Evolutionary conservation across 805 yeast species (phyloP).

Genomic region (Candida ipomoeae): DNA sequence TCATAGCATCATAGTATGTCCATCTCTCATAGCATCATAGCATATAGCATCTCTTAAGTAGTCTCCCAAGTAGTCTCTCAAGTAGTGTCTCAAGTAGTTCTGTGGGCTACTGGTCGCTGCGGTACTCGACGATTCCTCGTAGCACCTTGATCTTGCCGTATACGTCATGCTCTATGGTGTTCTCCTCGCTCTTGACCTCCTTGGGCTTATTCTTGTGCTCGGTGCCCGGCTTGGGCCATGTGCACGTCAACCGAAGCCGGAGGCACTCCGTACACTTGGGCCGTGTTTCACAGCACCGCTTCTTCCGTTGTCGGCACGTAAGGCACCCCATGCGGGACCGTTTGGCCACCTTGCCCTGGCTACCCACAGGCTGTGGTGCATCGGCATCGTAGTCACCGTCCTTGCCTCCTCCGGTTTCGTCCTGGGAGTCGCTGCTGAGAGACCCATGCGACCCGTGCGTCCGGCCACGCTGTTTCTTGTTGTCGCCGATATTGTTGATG

Average conservation of each 20-base stretch:
- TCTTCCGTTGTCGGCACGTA: constrained; percentile 74
- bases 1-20: too few species aligned
- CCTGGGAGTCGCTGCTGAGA: constrained; percentile 7
- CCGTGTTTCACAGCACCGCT: constrained; percentile 67
- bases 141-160: constrained; percentile 59
- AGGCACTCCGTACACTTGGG: constrained; percentile 67
- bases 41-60: too few species aligned
- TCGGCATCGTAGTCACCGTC: constrained; percentile 1
- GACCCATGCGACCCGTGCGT: constrained; percentile 2
- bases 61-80: too few species aligned
- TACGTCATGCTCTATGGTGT: constrained; percentile 49
- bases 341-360: constrained; percentile 25
- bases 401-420: constrained; percentile 1
- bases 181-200: constrained; percentile 45
- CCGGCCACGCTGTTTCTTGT: neutral
- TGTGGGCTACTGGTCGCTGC: constrained; percentile 10
- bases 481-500: neutral
- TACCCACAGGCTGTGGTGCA: neutral
- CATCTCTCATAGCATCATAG: too few species aligned
- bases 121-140: constrained; percentile 58
- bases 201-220: constrained; percentile 57
- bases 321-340: constrained; percentile 71
- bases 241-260: constrained; percentile 60
- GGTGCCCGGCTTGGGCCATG: constrained; percentile 72
- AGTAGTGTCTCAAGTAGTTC: too few species aligned